Evolutionary conservation across 2,329 filamentous ascomycete genomes (phyloP).

Genomic region (Capronia americana): DNA sequence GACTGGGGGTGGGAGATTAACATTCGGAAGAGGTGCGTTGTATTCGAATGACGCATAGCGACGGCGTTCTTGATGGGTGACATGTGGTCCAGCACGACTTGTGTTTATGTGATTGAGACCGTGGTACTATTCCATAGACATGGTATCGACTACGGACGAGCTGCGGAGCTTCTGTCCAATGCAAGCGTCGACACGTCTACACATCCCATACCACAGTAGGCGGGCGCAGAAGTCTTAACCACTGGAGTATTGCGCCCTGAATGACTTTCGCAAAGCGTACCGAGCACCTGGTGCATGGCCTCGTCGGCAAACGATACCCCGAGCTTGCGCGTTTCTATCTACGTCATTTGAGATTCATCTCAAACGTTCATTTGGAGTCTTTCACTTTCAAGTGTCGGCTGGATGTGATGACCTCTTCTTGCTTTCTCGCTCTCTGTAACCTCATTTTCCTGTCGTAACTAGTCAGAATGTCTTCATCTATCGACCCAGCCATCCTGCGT

Average conservation of each 20-base stretch:
- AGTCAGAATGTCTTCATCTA: constrained; percentile 29
- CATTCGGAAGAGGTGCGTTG: not conserved
- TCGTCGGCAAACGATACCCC: not conserved
- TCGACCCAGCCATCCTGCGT: constrained; percentile 46
- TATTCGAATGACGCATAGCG: constrained; percentile 20
- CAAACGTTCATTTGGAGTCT: not conserved
- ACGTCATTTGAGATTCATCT: not conserved
- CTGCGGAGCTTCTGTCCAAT: not conserved
- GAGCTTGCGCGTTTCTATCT: not conserved
- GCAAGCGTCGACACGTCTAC: not conserved
- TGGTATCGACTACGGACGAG: not conserved
- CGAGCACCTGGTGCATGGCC: not conserved
- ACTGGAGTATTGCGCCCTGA: not conserved
- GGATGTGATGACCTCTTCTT: not conserved
- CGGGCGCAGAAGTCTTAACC: not conserved
- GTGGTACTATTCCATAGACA: not conserved
- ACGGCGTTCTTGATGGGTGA: constrained; percentile 18
- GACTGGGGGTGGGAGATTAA: not conserved
- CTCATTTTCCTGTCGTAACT: not conserved
- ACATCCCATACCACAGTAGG: not conserved
- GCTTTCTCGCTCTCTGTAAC: not conserved
- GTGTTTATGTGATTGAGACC: not conserved
- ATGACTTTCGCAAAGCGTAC: not conserved
- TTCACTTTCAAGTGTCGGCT: not conserved
- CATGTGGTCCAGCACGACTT: not conserved